Percentiles rank a stretch among this genome's conserved stretches.
phyloP scores from a whole-genome alignment of 805 yeast species.

The Kodamaea fukazawae region DNA sequence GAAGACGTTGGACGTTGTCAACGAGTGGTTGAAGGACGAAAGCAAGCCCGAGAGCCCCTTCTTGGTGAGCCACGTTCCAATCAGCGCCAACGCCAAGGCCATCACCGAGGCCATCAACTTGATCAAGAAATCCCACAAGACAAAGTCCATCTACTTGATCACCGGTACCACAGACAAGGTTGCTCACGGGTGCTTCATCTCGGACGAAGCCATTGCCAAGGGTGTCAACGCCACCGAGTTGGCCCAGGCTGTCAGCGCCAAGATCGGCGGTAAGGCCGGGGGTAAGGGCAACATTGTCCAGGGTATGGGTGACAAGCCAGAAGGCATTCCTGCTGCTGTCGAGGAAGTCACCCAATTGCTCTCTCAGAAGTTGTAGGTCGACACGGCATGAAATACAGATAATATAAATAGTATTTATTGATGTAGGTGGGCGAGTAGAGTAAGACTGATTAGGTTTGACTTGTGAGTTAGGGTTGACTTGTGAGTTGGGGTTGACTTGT shows the following conservation, averaged over 20 bases:
- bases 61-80: conserved; percentile 65
- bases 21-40: conserved; percentile 59
- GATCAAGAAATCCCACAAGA: conserved; percentile 72
- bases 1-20: conserved; percentile 74
- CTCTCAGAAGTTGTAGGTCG: conserved; percentile 56
- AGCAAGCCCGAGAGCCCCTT: conserved; percentile 38
- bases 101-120: conserved; percentile 88
- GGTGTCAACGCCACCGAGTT: conserved; percentile 76
- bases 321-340: conserved; percentile 70
- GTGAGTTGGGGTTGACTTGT: too few species aligned
- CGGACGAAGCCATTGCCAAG: conserved; percentile 63
- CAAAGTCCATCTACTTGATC: conserved; percentile 73
- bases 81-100: conserved; percentile 86
- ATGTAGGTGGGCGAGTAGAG: not conserved
- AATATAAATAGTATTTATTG: not conserved
- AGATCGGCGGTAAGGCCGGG: conserved; percentile 96
- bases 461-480: too few species aligned
- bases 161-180: conserved; percentile 73
- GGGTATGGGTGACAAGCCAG: conserved; percentile 89
- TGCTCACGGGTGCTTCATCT: conserved; percentile 93
- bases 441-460: too few species aligned
- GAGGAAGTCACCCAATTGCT: conserved; percentile 62
- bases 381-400: too few species aligned
- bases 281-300: conserved; percentile 96
- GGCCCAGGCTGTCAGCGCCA: conserved; percentile 64